These are phyloP conservation scores for Hypholoma fasciculare DNA, from an alignment of 768 basidiomycete species.

Conservation along the genomic window DNA sequence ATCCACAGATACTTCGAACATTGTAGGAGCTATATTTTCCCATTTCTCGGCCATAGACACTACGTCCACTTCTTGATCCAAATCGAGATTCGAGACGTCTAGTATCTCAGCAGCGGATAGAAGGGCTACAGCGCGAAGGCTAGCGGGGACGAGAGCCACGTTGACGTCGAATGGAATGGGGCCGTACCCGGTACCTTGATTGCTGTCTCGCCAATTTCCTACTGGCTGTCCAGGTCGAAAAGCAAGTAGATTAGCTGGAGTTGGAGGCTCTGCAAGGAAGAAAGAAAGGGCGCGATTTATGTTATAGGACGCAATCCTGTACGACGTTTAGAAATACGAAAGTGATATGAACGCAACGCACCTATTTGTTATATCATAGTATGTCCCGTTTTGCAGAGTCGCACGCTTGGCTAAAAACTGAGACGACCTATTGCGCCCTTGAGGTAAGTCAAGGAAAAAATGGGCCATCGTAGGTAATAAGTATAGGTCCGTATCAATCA, in stretches of 20 bases:
- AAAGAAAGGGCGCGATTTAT: slow-evolving; percentile 38
- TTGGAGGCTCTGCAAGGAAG: slow-evolving; percentile 25
- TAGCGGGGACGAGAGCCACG: slow-evolving; percentile 40
- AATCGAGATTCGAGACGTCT: neutral
- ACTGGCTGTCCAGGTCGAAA: slow-evolving; percentile 40
- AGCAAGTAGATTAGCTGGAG: slow-evolving; percentile 30
- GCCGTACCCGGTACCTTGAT: slow-evolving; percentile 41
- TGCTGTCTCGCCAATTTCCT: slow-evolving; percentile 46
- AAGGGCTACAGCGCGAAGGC: slow-evolving; percentile 34
- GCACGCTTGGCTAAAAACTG: slow-evolving; percentile 33
- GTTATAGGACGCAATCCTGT: slow-evolving; percentile 38
- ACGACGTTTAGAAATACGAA: neutral
- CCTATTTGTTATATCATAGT: slow-evolving; percentile 35
- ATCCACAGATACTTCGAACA: slow-evolving; percentile 37
- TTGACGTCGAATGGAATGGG: slow-evolving; percentile 46
- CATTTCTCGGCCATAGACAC: slow-evolving; percentile 31
- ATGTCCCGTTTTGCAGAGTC: slow-evolving; percentile 42
- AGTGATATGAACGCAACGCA: neutral
- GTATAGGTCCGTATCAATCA: slow-evolving; percentile 38
- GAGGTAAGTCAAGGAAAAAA: slow-evolving; percentile 44
- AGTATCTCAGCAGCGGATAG: slow-evolving; percentile 30
- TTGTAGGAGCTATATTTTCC: slow-evolving; percentile 33
- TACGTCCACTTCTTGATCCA: slow-evolving; percentile 10
- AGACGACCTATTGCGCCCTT: slow-evolving; percentile 33
- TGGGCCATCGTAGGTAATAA: slow-evolving; percentile 41